Evolutionary conservation across 2,329 filamentous ascomycete species (phyloP).

Genomic region (Bipolaris bicolor): DNA sequence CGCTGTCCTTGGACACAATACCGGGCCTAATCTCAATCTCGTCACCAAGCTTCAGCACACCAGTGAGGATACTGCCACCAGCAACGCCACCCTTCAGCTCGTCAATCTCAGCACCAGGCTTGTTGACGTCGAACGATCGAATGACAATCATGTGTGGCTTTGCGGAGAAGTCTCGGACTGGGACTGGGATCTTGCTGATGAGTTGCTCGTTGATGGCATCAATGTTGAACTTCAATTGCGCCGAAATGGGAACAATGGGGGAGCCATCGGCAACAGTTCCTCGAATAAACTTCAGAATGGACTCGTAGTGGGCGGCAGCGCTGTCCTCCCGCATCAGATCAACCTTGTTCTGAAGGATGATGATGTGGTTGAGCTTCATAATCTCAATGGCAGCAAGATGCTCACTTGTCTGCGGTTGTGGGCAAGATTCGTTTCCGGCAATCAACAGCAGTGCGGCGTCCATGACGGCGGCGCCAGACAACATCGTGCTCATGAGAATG

Average conservation of each 20-base stretch:
- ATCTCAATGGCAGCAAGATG: conserved; percentile 99
- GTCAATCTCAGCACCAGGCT: conserved; percentile 97
- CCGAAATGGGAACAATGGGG: conserved; percentile 94
- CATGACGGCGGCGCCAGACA: conserved; percentile 99
- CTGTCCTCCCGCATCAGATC: conserved; percentile 97
- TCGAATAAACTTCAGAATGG: conserved; percentile 97
- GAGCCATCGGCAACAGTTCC: conserved; percentile 95
- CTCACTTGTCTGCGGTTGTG: conserved; percentile 97
- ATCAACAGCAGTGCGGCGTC: conserved; percentile 95
- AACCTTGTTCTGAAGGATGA: conserved; percentile 99
- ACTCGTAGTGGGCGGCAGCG: conserved; percentile 92
- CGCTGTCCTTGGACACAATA: conserved; percentile 94
- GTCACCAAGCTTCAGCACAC: conserved; percentile 94
- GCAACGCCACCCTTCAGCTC: conserved; percentile 98
- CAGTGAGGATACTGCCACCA: conserved; percentile 93
- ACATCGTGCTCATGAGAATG: conserved; percentile 99
- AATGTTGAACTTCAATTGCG: conserved; percentile 99
- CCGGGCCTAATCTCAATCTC: conserved; percentile 99
- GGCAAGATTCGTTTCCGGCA: conserved; percentile 97
- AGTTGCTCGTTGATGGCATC: conserved; percentile 97
- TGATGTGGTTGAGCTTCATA: conserved; percentile 99
- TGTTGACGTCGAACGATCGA: conserved; percentile 99
- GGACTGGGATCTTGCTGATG: conserved; percentile 92
- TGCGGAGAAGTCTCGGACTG: conserved; percentile 85
- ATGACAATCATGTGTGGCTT: conserved; percentile 99